Evolutionary conservation across 164 flowering plant species (phyloP).

Genomic region (Annona squamosa): DNA sequence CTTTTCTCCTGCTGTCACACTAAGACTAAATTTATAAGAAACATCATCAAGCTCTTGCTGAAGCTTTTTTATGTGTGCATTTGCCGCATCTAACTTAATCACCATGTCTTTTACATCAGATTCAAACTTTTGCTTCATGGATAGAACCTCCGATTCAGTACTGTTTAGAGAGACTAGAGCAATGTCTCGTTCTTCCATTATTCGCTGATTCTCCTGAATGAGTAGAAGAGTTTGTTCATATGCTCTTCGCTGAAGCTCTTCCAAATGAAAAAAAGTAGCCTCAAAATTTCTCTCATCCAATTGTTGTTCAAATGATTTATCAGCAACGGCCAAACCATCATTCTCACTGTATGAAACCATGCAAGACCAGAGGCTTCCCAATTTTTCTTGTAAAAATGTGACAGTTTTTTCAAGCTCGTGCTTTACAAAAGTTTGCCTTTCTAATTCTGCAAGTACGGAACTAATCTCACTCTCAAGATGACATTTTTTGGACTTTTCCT

Average conservation of each 20-base stretch:
- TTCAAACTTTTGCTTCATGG: constrained; percentile 6
- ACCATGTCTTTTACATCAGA: constrained; percentile 32
- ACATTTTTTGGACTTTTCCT: constrained; percentile 34
- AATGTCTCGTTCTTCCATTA: constrained; percentile 32
- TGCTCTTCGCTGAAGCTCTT: constrained; percentile 39
- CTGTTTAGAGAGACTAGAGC: constrained; percentile 32
- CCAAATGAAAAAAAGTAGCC: constrained; percentile 31
- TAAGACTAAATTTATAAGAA: constrained; percentile 26
- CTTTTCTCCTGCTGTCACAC: constrained; percentile 50
- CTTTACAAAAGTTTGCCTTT: constrained; percentile 26
- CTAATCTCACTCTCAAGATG: constrained; percentile 35
- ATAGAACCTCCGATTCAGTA: constrained; percentile 11
- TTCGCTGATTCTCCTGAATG: constrained; percentile 17
- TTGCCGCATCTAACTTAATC: constrained; percentile 33
- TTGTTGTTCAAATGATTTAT: constrained; percentile 16
- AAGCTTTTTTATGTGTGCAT: constrained; percentile 44
- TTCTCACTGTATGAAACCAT: constrained; percentile 26
- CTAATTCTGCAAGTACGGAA: constrained; percentile 45
- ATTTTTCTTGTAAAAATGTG: constrained; percentile 33
- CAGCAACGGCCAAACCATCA: constrained; percentile 12
- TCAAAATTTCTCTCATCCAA: constrained; percentile 25
- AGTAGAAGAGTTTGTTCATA: constrained; percentile 31
- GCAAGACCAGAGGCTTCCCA: constrained; percentile 28
- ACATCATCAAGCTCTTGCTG: constrained; percentile 53
- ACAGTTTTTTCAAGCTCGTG: constrained; percentile 39